These are phyloP conservation scores for Xylaria scruposa DNA, from an alignment of 495 filamentous ascomycete species.

Conservation along the genomic window DNA sequence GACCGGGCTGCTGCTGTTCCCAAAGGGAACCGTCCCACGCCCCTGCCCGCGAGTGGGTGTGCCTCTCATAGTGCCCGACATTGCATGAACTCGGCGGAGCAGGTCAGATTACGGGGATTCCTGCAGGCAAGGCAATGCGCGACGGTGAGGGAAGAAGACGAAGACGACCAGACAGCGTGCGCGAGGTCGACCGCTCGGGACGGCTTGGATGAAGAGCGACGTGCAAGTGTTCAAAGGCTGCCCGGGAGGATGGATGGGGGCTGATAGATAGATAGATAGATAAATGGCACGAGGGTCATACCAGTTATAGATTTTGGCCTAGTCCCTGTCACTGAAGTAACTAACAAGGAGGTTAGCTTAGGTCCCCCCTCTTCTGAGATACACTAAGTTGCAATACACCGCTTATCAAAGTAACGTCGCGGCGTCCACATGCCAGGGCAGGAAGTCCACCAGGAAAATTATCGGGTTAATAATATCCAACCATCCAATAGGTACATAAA, in stretches of 20 bases:
- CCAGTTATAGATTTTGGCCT: conserved; percentile 11
- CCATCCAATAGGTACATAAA: not conserved
- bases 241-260: not conserved
- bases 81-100: conserved; percentile 25
- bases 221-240: not conserved
- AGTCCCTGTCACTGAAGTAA: conserved; percentile 4
- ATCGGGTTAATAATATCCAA: not conserved
- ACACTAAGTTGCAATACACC: not conserved
- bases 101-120: conserved; percentile 17
- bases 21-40: conserved; percentile 72
- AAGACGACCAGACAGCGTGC: not conserved
- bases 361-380: not conserved
- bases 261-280: not conserved
- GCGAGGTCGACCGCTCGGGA: not conserved
- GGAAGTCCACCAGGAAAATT: not conserved
- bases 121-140: conserved; percentile 6
- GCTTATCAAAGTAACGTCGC: not conserved
- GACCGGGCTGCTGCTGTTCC: conserved; percentile 64
- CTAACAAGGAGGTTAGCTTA: not conserved
- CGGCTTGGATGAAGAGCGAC: not conserved
- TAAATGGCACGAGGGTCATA: conserved; percentile 21
- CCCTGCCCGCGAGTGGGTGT: conserved; percentile 66
- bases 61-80: conserved; percentile 59
- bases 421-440: not conserved
- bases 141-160: not conserved